Conservation (phyloP, 495 filamentous ascomycete genomes). For the Schizothecium vesticola region DNA sequence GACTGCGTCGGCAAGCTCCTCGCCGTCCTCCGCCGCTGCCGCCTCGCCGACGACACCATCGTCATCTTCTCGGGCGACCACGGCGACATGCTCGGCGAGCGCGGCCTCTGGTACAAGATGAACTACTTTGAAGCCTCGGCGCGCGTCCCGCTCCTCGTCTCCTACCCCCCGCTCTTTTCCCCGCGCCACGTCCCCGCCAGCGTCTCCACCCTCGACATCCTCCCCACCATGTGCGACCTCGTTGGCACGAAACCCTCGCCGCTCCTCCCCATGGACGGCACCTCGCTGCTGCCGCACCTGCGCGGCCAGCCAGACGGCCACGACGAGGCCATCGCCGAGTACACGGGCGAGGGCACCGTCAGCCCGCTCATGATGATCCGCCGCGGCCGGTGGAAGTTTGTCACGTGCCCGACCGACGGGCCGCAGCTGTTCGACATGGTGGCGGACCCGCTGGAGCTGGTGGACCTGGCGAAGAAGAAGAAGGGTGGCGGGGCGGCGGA, state of each 20-base stretch:
- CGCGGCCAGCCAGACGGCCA: slow-evolving; percentile 45
- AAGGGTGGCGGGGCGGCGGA: too few relatives aligned
- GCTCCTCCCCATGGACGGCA: slow-evolving; percentile 70
- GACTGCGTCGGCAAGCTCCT: slow-evolving; percentile 78
- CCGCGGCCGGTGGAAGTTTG: slow-evolving; percentile 75
- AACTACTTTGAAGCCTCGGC: slow-evolving; percentile 79
- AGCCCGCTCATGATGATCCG: slow-evolving; percentile 88
- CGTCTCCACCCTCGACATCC: slow-evolving; percentile 79
- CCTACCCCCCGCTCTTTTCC: slow-evolving; percentile 60
- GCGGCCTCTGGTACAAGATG: slow-evolving; percentile 94
- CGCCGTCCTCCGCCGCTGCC: slow-evolving; percentile 64
- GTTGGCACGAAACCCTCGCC: slow-evolving; percentile 58
- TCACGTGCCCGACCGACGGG: slow-evolving; percentile 73
- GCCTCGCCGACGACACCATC: slow-evolving; percentile 74
- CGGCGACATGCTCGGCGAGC: slow-evolving; percentile 88
- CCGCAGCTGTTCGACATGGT: slow-evolving; percentile 72
- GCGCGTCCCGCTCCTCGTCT: slow-evolving; percentile 74
- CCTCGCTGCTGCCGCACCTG: slow-evolving; percentile 66
- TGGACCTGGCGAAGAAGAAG: slow-evolving; percentile 59
- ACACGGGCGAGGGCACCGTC: slow-evolving; percentile 82
- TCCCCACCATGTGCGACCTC: slow-evolving; percentile 79
- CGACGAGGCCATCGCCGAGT: slow-evolving; percentile 81
- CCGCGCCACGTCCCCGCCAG: slow-evolving; percentile 67
- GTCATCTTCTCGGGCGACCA: slow-evolving; percentile 85
- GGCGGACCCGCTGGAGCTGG: slow-evolving; percentile 65